These are phyloP conservation scores for Diphasiastrum complanatum DNA, from an alignment of 83 land plant genomes.

Conservation along the genomic window DNA sequence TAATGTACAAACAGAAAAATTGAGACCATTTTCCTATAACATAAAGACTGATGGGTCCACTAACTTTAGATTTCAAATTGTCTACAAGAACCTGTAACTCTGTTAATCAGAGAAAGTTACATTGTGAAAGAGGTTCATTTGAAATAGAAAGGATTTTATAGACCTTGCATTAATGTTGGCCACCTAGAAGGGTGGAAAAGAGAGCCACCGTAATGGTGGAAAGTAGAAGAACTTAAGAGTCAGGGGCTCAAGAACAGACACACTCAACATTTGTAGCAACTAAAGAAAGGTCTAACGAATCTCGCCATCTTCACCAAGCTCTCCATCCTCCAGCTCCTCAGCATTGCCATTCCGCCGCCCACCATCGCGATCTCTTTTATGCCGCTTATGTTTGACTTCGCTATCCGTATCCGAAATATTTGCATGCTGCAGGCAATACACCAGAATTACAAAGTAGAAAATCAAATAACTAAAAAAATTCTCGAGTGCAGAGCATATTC, in stretches of 20 bases:
- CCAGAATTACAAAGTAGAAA: not conserved
- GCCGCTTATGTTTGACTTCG: slow-evolving; percentile 12
- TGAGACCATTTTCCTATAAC: too few species aligned
- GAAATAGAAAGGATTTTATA: too few species aligned
- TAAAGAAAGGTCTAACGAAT: slow-evolving; percentile 12
- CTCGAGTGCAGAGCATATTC: too few species aligned
- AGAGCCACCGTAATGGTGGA: not conserved
- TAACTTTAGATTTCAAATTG: too few species aligned
- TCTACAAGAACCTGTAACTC: too few species aligned
- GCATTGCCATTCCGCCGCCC: not conserved
- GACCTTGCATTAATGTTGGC: too few species aligned
- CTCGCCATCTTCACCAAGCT: slow-evolving; percentile 19
- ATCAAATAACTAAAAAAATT: not conserved
- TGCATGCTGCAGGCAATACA: not conserved
- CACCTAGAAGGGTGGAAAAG: too few species aligned
- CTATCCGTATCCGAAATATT: slow-evolving; percentile 2
- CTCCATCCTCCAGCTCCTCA: slow-evolving; percentile 20
- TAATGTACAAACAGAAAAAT: too few species aligned
- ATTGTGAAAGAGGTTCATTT: too few species aligned
- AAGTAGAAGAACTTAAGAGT: slow-evolving; percentile 8
- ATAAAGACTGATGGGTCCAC: too few species aligned
- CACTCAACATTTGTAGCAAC: slow-evolving; percentile 14
- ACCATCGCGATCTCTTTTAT: slow-evolving; percentile 8
- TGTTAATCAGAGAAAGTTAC: too few species aligned
- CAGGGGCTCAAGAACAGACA: slow-evolving; percentile 29